Percentiles rank a stretch among this genome's conserved stretches.
Conservation (phyloP, 2,329 filamentous ascomycete genomes). For the Cercospora sp. region DNA sequence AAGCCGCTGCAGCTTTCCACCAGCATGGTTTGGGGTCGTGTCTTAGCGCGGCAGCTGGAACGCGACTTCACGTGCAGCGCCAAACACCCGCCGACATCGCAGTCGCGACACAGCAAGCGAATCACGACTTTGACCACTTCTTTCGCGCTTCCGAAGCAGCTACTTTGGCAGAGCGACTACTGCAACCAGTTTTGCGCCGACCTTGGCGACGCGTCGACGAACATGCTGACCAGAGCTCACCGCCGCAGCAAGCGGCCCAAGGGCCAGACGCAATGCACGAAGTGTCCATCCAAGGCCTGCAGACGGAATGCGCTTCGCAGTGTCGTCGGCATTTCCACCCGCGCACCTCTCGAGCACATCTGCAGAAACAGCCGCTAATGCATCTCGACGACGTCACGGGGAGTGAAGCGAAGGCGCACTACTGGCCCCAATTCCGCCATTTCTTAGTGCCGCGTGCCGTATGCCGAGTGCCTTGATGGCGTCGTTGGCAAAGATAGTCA, state of each 20-base stretch:
- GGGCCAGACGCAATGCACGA: not conserved
- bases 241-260: not conserved
- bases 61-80: not conserved
- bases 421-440: not conserved
- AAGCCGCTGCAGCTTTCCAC: not conserved
- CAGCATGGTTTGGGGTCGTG: not conserved
- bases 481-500: not conserved
- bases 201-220: not conserved
- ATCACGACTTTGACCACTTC: not conserved
- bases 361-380: not conserved
- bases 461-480: not conserved
- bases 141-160: too few relatives aligned
- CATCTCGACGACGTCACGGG: not conserved
- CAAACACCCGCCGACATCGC: too few relatives aligned
- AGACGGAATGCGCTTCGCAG: not conserved
- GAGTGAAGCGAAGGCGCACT: not conserved
- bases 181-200: not conserved
- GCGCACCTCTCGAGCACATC: not conserved
- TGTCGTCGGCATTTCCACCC: not conserved
- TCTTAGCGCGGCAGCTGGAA: not conserved
- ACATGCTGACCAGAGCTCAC: not conserved
- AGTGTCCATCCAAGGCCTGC: not conserved
- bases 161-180: not conserved
- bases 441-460: not conserved
- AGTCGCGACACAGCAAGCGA: not conserved